Base-by-base conservation (phyloP, 2,329 filamentous ascomycete species). In the Alternaria infectoria region DNA sequence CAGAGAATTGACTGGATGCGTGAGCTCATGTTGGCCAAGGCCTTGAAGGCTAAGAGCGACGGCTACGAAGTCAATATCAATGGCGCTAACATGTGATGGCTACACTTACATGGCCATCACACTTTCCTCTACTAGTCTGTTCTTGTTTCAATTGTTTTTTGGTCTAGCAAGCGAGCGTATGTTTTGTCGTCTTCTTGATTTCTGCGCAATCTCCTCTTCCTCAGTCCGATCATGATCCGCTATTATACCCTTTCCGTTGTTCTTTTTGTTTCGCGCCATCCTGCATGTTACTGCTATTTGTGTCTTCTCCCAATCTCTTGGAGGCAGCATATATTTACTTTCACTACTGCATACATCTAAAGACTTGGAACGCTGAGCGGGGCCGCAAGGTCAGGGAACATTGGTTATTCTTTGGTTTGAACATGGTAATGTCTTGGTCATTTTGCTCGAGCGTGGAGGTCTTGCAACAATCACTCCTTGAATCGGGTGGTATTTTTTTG, bases 1-100 rank as follows among this genome's bases (percentile, higher is more conserved):
- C 92, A 97, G 77, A 88, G 95, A 65, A 97, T 98, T 74, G 95
- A 97, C 79, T 99, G 96, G 96, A 96, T 96, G 93, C 86, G 93
- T 58, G 93, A 96, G 85, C 83, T 96, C 65, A 96, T 96, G 93
- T 88, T 96, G 49, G 93, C 93, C 57, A 96, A 96, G 83, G 93
- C 93, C 17, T 83, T 93, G 77, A 92, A 90, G 84, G 91, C 93
- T 81, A 96, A 94, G 86, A 89, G 88, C 50, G 90, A 93, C 71
- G 93, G 93, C 17, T 95, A 91, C 72, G 91, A 94, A 81, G 88
- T 96, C 72, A 91, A 89, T 75, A 88, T 94, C 67, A 95, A 95
- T 76, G 92, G 92, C 15, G 69, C 71, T 23, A 72, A 72, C 51
- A 67, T 78, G 62, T 79, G 54, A 65, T 61, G 26, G 32, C n/a